Evolutionary conservation across 2,329 filamentous ascomycete species (phyloP).

Genomic region (Chaetomiaceae sp.): DNA sequence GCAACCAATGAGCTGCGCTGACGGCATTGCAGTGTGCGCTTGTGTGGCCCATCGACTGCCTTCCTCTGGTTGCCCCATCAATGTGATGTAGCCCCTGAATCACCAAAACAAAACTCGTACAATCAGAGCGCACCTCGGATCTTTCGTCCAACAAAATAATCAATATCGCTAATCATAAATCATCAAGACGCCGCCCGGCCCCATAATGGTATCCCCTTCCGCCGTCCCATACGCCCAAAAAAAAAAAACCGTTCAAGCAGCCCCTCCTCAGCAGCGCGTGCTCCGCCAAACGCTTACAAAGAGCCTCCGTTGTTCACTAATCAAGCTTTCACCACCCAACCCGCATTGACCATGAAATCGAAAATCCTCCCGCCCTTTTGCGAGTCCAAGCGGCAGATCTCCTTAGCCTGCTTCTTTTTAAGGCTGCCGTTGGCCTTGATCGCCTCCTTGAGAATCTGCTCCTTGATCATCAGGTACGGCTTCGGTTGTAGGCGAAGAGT

Average conservation of each 20-base stretch:
- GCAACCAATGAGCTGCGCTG: constrained; percentile 16
- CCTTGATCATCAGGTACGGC: constrained; percentile 91
- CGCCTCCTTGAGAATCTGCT: constrained; percentile 84
- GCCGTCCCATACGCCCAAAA: constrained; percentile 11
- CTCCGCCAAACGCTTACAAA: no score
- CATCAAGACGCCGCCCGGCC: not conserved
- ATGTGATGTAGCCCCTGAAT: constrained; percentile 10
- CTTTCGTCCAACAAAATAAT: not conserved
- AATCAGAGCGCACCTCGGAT: no score
- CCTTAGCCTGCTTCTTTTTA: constrained; percentile 90
- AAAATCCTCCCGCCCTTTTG: constrained; percentile 83
- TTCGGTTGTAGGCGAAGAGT: constrained; percentile 83
- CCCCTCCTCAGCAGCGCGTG: no score
- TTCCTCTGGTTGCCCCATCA: constrained; percentile 6
- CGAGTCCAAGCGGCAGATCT: constrained; percentile 77
- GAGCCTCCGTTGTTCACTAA: not conserved
- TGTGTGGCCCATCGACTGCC: no score
- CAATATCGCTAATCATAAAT: constrained; percentile 4
- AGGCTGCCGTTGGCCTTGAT: constrained; percentile 81
- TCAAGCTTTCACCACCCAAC: constrained; percentile 79
- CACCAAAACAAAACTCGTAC: not conserved
- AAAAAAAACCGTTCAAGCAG: no score
- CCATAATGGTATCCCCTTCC: constrained; percentile 20
- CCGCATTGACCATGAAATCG: constrained; percentile 89
- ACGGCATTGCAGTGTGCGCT: not conserved